These are phyloP conservation scores for Spizellomyces sp. DNA, from an alignment of 192 early-diverging fungal species.

Conservation along the genomic window DNA sequence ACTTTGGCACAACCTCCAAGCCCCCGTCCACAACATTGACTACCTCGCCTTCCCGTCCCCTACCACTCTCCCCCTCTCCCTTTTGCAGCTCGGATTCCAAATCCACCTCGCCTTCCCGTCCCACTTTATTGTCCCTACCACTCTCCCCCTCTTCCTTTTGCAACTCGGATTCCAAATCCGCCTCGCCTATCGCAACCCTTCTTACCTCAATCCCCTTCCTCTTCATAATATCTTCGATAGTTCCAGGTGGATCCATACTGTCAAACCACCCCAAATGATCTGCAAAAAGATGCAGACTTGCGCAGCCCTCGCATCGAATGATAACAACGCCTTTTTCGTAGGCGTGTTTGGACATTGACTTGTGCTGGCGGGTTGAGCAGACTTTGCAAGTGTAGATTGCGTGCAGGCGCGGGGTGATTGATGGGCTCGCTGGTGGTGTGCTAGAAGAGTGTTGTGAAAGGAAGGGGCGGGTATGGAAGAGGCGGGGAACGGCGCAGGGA, in stretches of 20 bases:
- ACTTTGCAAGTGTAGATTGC: conserved; percentile 97
- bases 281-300: conserved; percentile 92
- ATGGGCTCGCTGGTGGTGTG: conserved; percentile 5
- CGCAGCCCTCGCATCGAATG: conserved; percentile 89
- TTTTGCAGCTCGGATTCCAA: too few species aligned
- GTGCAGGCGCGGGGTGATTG: conserved; percentile 33
- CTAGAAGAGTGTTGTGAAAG: neutral
- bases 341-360: conserved; percentile 89
- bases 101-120: too few species aligned
- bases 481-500: neutral
- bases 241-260: conserved; percentile 54
- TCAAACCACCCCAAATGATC: conserved; percentile 97
- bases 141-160: too few species aligned
- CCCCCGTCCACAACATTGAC: too few species aligned
- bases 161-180: too few species aligned
- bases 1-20: too few species aligned
- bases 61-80: too few species aligned
- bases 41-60: too few species aligned
- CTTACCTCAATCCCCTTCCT: conserved; percentile 73
- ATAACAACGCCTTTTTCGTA: conserved; percentile 93
- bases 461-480: neutral
- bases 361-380: conserved; percentile 79
- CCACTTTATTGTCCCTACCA: too few species aligned
- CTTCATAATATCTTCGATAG: conserved; percentile 80
- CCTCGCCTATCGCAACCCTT: conserved; percentile 32